A percentile compares a stretch with the other conserved stretches of the same genome.
phyloP scores from a whole-genome alignment of 139 green algal genomes.

The Closterium sp. region DNA sequence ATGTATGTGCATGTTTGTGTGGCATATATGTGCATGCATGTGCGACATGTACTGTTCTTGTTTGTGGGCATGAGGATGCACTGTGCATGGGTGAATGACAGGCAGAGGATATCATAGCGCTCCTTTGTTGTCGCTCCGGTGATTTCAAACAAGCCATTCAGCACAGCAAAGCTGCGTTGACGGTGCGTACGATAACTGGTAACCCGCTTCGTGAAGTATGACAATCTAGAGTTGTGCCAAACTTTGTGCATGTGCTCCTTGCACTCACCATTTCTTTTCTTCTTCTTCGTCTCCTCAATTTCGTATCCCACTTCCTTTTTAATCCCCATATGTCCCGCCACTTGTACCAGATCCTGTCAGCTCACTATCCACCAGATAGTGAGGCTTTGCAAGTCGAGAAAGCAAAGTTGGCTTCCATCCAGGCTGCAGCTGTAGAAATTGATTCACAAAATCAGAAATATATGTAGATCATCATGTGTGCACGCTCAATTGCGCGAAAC shows the following conservation, averaged over 20 bases:
- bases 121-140: neutral
- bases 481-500: neutral
- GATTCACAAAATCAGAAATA: neutral
- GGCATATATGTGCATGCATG: too few relatives aligned
- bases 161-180: neutral
- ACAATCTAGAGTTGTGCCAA: too few relatives aligned
- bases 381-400: neutral
- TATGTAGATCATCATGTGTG: too few relatives aligned
- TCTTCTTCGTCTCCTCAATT: neutral
- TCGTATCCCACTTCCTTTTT: neutral
- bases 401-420: neutral
- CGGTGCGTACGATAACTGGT: neutral
- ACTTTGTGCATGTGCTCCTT: too few relatives aligned
- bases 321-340: neutral
- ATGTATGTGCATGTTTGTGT: too few relatives aligned
- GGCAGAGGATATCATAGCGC: neutral
- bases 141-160: neutral
- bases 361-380: neutral
- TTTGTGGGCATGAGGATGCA: neutral
- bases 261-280: neutral
- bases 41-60: too few relatives aligned
- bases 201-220: too few relatives aligned
- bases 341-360: neutral
- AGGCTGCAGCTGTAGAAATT: neutral
- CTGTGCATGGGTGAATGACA: neutral